Evolutionary conservation across 1,284 basidiomycete genomes (phyloP), one percentile per base, ranked within the genome.

Genomic region (Sporisorium iseilematis-ciliati): DNA sequence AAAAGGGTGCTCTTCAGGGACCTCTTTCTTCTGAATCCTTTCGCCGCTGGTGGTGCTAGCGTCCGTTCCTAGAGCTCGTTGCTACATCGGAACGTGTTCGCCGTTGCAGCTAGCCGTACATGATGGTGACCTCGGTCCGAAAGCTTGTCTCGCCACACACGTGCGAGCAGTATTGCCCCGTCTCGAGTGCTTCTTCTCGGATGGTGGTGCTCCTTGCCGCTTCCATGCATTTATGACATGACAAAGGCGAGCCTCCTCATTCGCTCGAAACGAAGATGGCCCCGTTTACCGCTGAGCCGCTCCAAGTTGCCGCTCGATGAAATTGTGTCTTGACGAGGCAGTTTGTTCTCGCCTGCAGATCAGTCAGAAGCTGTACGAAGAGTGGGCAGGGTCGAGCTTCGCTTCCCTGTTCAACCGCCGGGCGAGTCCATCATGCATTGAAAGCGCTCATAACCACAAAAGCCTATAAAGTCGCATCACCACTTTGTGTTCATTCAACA

Each of bases 81-180:
- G 42, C n/a, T n/a, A n/a, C 26, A n/a, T 33, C 31, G 33, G 23
- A 65, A 65, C 62, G 62, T 65, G 62, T 14, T 58, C 56, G 51
- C 56, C 45, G 43, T 49, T 65, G 54, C 45, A 25, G 43, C 21
- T 45, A 41, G 14, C 23, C 16, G 7, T 35, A n/a, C 40, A 16
- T 25, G 1, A 26, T 11, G 18, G 5, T 26, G 38, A 18, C 14
- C 35, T 25, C 14, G 4, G 11, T 25, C 18, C 21, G 52, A n/a
- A 46, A 49, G 45, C 45, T 57, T 29, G 35, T 21, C 29, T 31
- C 26, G 16, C 10, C n/a, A 11, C 35, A 38, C 35, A 38, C 35
- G 26, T 26, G 26, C 20, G 5, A 14, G 4, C n/a, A 33, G 6
- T 7, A 7, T 46, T 56, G 54, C 43, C 54, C 43, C 54, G 43